Evolutionary conservation across 345 rosid species (phyloP).

Genomic region (Sisymbrium altissimum): DNA sequence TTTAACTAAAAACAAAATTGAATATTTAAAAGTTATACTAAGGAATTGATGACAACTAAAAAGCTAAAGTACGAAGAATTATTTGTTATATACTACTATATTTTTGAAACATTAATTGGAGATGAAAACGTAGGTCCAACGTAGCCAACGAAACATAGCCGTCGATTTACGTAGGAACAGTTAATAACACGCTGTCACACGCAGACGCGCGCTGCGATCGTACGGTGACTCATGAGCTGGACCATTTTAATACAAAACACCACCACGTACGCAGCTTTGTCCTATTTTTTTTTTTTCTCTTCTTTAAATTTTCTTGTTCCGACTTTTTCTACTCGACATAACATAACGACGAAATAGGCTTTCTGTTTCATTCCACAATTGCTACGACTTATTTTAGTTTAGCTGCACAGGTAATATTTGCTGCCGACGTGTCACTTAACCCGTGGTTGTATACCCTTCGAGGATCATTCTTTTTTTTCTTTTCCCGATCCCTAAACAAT

Average conservation of each 20-base stretch:
- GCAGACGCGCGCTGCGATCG: conserved; percentile 19
- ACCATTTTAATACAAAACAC: conserved; percentile 9
- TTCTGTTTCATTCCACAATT: conserved; percentile 9
- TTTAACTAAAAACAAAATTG: background rate
- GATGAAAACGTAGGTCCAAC: too few relatives aligned
- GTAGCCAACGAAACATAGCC: conserved; percentile 36
- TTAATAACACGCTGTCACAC: conserved; percentile 22
- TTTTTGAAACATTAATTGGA: background rate
- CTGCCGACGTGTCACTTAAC: conserved; percentile 2
- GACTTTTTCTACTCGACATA: too few relatives aligned
- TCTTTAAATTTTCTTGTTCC: too few relatives aligned
- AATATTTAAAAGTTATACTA: background rate
- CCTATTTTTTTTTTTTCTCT: too few relatives aligned
- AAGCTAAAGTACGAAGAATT: background rate
- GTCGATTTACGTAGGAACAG: conserved; percentile 30
- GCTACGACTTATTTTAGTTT: background rate
- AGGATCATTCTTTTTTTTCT: background rate
- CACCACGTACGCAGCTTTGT: conserved; percentile 18
- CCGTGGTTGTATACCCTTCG: conserved; percentile 10
- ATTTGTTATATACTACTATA: background rate
- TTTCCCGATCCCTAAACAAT: conserved; percentile 20
- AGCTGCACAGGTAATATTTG: conserved; percentile 22
- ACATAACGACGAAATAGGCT: conserved; percentile 32
- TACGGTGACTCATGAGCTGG: conserved; percentile 31
- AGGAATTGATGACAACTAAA: background rate